Conservation (phyloP, 306 rosid species). For the Medicago arabica region DNA sequence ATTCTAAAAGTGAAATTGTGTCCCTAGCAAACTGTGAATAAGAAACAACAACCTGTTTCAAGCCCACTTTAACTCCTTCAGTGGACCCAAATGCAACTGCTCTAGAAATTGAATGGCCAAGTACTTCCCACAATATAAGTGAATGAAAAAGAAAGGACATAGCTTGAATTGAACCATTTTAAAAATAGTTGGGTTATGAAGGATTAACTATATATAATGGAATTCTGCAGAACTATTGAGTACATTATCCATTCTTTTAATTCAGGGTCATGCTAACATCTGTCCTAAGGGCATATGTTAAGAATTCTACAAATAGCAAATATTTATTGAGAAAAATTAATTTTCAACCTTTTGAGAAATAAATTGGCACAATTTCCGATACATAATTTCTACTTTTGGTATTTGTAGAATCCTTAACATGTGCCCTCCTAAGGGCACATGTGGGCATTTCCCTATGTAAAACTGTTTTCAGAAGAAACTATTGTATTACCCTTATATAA, state of each 20-base stretch:
- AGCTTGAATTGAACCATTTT: conserved; percentile 12
- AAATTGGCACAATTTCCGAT: too few species aligned
- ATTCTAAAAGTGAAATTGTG: neutral
- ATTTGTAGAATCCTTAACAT: too few species aligned
- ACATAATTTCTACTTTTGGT: too few species aligned
- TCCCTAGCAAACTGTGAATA: conserved; percentile 20
- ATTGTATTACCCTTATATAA: conserved; percentile 25
- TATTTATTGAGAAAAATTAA: too few species aligned
- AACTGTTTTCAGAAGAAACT: conserved; percentile 11
- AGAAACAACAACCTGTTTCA: neutral
- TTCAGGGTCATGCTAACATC: neutral
- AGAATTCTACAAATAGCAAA: too few species aligned
- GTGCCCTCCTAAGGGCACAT: too few species aligned
- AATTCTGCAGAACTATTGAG: conserved; percentile 26
- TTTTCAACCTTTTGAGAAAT: too few species aligned
- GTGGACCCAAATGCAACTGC: neutral
- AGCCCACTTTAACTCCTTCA: neutral
- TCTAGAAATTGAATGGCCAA: conserved; percentile 4
- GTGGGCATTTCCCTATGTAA: neutral
- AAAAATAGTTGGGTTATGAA: conserved; percentile 22
- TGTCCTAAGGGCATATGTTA: too few species aligned
- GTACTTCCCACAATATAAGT: neutral
- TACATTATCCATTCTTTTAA: conserved; percentile 9
- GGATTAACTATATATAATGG: conserved; percentile 2
- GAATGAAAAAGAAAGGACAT: neutral